Evolutionary conservation across 345 rosid species (phyloP).

Genomic region (Melaleuca quinquenervia): DNA sequence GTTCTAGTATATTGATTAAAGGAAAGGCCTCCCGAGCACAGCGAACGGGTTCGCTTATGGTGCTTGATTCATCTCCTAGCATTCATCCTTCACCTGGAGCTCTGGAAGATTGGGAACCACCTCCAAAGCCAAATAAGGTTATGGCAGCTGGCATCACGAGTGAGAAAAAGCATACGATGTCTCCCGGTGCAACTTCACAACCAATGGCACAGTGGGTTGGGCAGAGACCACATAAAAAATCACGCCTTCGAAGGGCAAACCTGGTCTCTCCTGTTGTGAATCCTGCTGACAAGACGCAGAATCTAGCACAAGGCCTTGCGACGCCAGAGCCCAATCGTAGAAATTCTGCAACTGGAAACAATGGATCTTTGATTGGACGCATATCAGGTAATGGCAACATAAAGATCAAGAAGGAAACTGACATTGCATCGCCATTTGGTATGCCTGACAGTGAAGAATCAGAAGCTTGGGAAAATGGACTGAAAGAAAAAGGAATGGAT

Average conservation of each 20-base stretch:
- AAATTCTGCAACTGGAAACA: slow-evolving; percentile 36
- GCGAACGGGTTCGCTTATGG: slow-evolving; percentile 54
- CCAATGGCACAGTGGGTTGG: slow-evolving; percentile 91
- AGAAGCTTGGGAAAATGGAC: slow-evolving; percentile 61
- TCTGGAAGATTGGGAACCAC: slow-evolving; percentile 47
- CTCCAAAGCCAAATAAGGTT: slow-evolving; percentile 30
- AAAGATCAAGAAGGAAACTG: slow-evolving; percentile 51
- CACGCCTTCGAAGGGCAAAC: slow-evolving; percentile 79
- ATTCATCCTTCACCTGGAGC: slow-evolving; percentile 40
- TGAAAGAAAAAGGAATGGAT: slow-evolving; percentile 47
- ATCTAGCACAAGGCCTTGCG: slow-evolving; percentile 42
- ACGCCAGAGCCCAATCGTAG: slow-evolving; percentile 51
- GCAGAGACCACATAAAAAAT: slow-evolving; percentile 82
- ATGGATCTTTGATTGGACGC: slow-evolving; percentile 30
- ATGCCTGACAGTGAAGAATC: slow-evolving; percentile 85
- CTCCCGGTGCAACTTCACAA: slow-evolving; percentile 56
- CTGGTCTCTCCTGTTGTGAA: slow-evolving; percentile 54
- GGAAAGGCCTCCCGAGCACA: slow-evolving; percentile 61
- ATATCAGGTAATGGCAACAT: slow-evolving; percentile 26
- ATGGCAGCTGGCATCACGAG: slow-evolving; percentile 21
- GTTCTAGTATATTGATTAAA: slow-evolving; percentile 45
- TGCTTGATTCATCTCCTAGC: slow-evolving; percentile 59
- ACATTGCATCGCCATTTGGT: slow-evolving; percentile 56
- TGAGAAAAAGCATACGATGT: slow-evolving; percentile 24
- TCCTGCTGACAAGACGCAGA: slow-evolving; percentile 38